Conservation (phyloP, 2,329 filamentous ascomycete species). For the Scleromitrula shiraiana region DNA sequence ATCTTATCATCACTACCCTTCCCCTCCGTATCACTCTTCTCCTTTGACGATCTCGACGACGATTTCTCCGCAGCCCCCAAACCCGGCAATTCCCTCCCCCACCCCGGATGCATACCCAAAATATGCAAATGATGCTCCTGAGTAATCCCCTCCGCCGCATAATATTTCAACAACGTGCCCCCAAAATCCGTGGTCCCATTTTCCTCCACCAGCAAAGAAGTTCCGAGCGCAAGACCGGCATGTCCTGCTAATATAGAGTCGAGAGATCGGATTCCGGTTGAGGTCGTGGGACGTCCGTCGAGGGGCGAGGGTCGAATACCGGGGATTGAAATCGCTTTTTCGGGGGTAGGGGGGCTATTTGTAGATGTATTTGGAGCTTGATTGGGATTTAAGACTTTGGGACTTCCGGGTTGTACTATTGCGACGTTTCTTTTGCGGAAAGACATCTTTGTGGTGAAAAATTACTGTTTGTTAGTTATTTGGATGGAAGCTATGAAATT, state of each 20-base stretch:
- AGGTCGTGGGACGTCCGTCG: conserved; percentile 81
- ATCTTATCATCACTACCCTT: conserved; percentile 60
- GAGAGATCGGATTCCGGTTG: conserved; percentile 80
- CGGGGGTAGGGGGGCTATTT: not conserved
- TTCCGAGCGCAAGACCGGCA: conserved; percentile 74
- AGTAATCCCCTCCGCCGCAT: conserved; percentile 84
- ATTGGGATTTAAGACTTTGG: not conserved
- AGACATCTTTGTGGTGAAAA: too few species aligned
- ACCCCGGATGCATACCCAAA: conserved; percentile 68
- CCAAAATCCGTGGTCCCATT: conserved; percentile 91
- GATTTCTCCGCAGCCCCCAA: conserved; percentile 40
- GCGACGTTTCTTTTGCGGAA: conserved; percentile 61
- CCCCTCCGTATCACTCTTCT: conserved; percentile 30
- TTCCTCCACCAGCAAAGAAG: conserved; percentile 74
- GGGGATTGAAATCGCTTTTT: conserved; percentile 29
- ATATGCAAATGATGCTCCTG: conserved; percentile 88
- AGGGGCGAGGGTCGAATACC: conserved; percentile 78
- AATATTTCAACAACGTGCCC: conserved; percentile 76
- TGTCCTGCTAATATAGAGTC: conserved; percentile 83
- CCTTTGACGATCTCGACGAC: conserved; percentile 34
- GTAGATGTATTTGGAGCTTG: too few species aligned
- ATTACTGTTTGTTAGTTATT: too few species aligned
- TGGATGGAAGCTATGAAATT: not conserved
- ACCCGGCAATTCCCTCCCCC: conserved; percentile 78
- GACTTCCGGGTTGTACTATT: conserved; percentile 30